Conservation (phyloP, 2,329 filamentous ascomycete genomes). For the Paraphaeosphaeria sporulosa region DNA sequence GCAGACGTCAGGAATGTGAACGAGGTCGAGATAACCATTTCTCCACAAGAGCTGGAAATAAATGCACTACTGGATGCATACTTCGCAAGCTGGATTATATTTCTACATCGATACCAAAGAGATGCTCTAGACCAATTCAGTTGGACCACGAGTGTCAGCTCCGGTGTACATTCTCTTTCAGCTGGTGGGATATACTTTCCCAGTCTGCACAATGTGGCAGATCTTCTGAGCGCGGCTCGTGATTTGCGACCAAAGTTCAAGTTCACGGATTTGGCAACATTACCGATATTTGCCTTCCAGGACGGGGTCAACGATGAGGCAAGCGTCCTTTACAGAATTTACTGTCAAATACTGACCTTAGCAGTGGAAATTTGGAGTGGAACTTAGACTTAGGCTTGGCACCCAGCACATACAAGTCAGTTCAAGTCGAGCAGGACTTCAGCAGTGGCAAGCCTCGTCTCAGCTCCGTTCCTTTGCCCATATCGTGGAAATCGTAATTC, state of each 20-base stretch:
- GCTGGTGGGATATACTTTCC: conserved; percentile 27
- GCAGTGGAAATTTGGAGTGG: conserved; percentile 42
- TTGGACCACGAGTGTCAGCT: conserved; percentile 32
- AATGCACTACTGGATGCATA: conserved; percentile 30
- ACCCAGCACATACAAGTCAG: conserved; percentile 43
- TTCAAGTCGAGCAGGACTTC: conserved; percentile 54
- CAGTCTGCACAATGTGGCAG: conserved; percentile 21
- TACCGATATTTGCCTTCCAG: conserved; percentile 29
- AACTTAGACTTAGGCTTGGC: conserved; percentile 35
- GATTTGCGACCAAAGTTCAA: background rate
- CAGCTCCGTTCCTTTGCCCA: conserved; percentile 54
- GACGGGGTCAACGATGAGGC: conserved; percentile 43
- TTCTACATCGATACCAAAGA: conserved; percentile 42
- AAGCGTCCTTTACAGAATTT: background rate
- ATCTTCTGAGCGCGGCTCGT: conserved; percentile 4
- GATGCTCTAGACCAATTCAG: conserved; percentile 41
- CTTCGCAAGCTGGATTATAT: conserved; percentile 42
- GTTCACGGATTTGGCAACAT: background rate
- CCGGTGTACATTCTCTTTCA: conserved; percentile 25
- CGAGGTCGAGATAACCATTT: conserved; percentile 27
- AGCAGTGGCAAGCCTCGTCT: conserved; percentile 53
- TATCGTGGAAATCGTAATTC: conserved; percentile 48
- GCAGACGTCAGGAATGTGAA: conserved; percentile 11
- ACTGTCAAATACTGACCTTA: conserved; percentile 9
- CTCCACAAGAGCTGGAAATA: conserved; percentile 10